phyloP scores from a whole-genome alignment of 495 filamentous ascomycete genomes.

The Parmelia sp. region DNA sequence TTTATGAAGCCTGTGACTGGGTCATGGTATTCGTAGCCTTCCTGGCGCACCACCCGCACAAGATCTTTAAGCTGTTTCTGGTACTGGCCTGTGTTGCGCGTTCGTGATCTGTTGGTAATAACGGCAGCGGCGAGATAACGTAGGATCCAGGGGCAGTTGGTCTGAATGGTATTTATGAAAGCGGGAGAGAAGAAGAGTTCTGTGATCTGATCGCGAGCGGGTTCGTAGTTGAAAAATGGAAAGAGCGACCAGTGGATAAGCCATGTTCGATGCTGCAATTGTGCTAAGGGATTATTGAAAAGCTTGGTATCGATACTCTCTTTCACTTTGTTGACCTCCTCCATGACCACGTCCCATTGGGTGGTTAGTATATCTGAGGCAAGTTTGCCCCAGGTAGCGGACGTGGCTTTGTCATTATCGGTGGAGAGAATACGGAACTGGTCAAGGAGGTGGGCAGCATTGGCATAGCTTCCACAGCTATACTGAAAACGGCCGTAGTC shows the following conservation, averaged over 20 bases:
- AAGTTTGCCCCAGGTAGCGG: conserved; percentile 93
- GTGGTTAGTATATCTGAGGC: conserved; percentile 88
- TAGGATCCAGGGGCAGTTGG: conserved; percentile 92
- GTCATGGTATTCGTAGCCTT: conserved; percentile 94
- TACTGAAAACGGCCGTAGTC: conserved; percentile 95
- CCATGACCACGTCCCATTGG: conserved; percentile 93
- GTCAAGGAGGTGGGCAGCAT: conserved; percentile 83
- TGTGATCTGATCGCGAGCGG: conserved; percentile 80
- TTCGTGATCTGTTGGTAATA: conserved; percentile 85
- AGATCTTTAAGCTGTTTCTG: conserved; percentile 98
- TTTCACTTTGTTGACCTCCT: conserved; percentile 89
- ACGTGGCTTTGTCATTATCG: conserved; percentile 92
- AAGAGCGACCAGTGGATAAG: conserved; percentile 97
- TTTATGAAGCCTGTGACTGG: conserved; percentile 94
- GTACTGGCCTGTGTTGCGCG: conserved; percentile 71
- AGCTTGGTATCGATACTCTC: conserved; percentile 86
- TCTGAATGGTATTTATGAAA: conserved; percentile 99
- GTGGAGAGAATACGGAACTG: conserved; percentile 95
- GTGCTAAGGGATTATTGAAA: conserved; percentile 90
- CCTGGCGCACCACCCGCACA: conserved; percentile 87
- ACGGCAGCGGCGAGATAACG: conserved; percentile 92
- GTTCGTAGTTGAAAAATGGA: conserved; percentile 97
- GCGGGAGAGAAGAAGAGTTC: conserved; percentile 93
- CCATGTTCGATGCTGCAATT: conserved; percentile 92
- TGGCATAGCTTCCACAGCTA: conserved; percentile 84